phyloP scores from a whole-genome alignment of 169 alveolate species.

The Ichthyophthirius multifiliis region DNA sequence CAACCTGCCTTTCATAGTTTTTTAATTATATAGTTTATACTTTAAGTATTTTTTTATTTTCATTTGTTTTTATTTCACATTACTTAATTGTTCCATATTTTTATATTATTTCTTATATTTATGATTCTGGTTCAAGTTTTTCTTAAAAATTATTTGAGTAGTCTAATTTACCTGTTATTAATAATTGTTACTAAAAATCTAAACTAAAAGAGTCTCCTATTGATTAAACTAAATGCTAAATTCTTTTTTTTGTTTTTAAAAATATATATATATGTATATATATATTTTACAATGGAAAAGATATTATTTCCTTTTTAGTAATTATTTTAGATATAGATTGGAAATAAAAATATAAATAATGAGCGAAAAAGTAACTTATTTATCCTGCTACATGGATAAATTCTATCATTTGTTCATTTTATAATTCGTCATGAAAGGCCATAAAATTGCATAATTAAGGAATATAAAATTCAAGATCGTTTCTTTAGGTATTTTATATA shows the following conservation, averaged over 20 bases:
- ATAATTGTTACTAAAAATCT: not conserved
- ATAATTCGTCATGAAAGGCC: not conserved
- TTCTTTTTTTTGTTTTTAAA: not conserved
- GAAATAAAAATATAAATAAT: slow-evolving; percentile 15
- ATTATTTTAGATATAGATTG: slow-evolving; percentile 15
- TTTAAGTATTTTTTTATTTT: not conserved
- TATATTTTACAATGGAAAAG: not conserved
- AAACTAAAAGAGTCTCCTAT: not conserved
- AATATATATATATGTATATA: not conserved
- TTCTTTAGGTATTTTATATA: not conserved
- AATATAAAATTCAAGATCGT: slow-evolving; percentile 37
- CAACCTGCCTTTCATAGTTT: not conserved
- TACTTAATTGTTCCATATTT: not conserved
- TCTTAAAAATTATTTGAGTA: not conserved
- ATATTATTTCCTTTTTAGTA: not conserved
- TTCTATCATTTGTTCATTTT: slow-evolving; percentile 12
- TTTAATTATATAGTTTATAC: not conserved
- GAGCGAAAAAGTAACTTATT: slow-evolving; percentile 22
- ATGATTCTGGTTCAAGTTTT: not conserved
- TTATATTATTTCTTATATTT: not conserved
- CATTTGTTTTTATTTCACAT: not conserved
- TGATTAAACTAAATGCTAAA: not conserved
- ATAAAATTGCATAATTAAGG: slow-evolving; percentile 22
- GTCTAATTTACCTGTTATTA: not conserved
- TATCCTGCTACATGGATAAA: slow-evolving; percentile 17